Percentiles rank a stretch among this genome's conserved stretches.
Evolutionary conservation across 495 filamentous ascomycete genomes (phyloP).

Genomic region (Apiosordaria backusii): DNA sequence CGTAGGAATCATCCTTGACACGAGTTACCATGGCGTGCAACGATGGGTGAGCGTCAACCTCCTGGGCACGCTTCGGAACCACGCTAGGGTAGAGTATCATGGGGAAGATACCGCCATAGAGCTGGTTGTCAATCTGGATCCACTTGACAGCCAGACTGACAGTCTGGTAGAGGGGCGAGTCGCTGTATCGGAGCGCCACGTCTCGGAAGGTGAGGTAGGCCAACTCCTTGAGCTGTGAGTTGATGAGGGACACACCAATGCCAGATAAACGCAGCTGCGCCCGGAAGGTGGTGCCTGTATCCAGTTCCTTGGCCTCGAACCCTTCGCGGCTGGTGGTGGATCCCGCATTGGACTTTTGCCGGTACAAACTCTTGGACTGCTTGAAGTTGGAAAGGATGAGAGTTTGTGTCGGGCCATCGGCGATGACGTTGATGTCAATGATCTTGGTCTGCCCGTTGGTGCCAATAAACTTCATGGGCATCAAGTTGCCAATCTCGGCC

Average conservation of each 20-base stretch:
- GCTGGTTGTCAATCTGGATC: slow-evolving; percentile 98
- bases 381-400: slow-evolving; percentile 93
- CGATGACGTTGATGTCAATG: slow-evolving; percentile 92
- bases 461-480: slow-evolving; percentile 73
- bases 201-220: slow-evolving; percentile 93
- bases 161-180: slow-evolving; percentile 90
- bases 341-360: slow-evolving; percentile 66
- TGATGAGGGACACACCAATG: slow-evolving; percentile 90
- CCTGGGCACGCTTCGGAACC: slow-evolving; percentile 96
- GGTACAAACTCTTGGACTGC: slow-evolving; percentile 88
- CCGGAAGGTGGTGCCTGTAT: slow-evolving; percentile 82
- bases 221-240: slow-evolving; percentile 84
- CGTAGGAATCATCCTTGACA: slow-evolving; percentile 97
- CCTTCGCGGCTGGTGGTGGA: slow-evolving; percentile 54
- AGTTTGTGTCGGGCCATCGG: slow-evolving; percentile 92
- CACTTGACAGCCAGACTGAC: slow-evolving; percentile 87
- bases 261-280: slow-evolving; percentile 84
- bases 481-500: slow-evolving; percentile 90
- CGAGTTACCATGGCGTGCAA: slow-evolving; percentile 86
- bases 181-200: slow-evolving; percentile 83
- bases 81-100: slow-evolving; percentile 97
- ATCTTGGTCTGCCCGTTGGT: slow-evolving; percentile 67
- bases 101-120: slow-evolving; percentile 97
- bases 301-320: slow-evolving; percentile 90
- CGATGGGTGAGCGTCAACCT: slow-evolving; percentile 94